Evolutionary conservation across 495 filamentous ascomycete genomes (phyloP).

Genomic region (Tuber brumale): DNA sequence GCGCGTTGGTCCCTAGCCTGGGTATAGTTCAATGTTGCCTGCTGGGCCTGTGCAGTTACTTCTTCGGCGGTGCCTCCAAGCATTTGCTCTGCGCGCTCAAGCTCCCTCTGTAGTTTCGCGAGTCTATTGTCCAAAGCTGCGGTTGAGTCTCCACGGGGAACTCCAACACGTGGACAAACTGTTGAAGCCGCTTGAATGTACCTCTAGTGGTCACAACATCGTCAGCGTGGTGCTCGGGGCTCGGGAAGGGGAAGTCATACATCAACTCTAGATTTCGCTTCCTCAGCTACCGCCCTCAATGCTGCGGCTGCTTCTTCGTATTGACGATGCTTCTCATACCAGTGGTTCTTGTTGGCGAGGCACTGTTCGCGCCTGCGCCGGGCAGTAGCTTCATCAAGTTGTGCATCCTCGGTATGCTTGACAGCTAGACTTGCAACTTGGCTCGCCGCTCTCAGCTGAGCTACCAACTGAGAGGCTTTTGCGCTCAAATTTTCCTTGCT

Average conservation of each 20-base stretch:
- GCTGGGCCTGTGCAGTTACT: slow-evolving; percentile 51
- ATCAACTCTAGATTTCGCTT: background rate
- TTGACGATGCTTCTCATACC: slow-evolving; percentile 35
- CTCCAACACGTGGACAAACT: slow-evolving; percentile 56
- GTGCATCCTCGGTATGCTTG: slow-evolving; percentile 26
- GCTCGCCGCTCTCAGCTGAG: slow-evolving; percentile 44
- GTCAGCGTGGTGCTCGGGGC: background rate
- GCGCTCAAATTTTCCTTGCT: slow-evolving; percentile 51
- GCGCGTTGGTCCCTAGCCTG: slow-evolving; percentile 46
- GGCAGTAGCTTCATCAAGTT: slow-evolving; percentile 13
- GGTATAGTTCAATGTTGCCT: slow-evolving; percentile 46
- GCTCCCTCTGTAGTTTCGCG: slow-evolving; percentile 52
- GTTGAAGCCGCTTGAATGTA: slow-evolving; percentile 54
- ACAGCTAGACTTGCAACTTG: slow-evolving; percentile 42
- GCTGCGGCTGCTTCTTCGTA: slow-evolving; percentile 48
- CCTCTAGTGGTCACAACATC: slow-evolving; percentile 29
- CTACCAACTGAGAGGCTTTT: slow-evolving; percentile 8
- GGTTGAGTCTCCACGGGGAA: slow-evolving; percentile 62
- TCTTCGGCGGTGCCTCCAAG: slow-evolving; percentile 63
- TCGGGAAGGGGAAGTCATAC: background rate
- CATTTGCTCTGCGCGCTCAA: slow-evolving; percentile 50
- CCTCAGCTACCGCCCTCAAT: slow-evolving; percentile 45
- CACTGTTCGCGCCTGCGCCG: slow-evolving; percentile 44
- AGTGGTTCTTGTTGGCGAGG: slow-evolving; percentile 39
- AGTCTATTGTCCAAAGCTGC: slow-evolving; percentile 59